Base-by-base conservation (phyloP, 176 grass and related monocot species). In the Triticum monococcum region DNA sequence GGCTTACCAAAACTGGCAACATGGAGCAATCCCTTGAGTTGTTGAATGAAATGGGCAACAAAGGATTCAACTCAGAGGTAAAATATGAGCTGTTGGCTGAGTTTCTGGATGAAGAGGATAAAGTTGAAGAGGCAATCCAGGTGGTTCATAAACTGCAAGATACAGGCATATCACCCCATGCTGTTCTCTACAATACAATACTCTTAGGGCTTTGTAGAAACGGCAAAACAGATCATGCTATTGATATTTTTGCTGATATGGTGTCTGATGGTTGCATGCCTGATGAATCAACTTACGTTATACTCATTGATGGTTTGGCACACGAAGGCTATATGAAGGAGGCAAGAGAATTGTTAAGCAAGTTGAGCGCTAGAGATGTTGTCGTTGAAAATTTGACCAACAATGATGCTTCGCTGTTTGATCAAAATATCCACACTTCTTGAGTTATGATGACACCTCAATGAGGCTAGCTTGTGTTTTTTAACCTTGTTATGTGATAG, bases 201-300 rank as follows among this genome's bases (percentile, higher is more conserved):
- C 85, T 95, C 4, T 71, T 82, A 45, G 89, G 67, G 20, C 91
- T 95, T 63, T 95, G 91, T 54, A 91, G 88, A 91, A 72, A 74
- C 59, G 87, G 89, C 65, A 90, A 87, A 88, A 89, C 81, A 64
- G 86, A 89, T 37, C 46, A 81, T 66, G 93, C 89, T 46, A 93
- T 95, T 35, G 89, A 95, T 81, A 80, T 92, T 25, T 85, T 95
- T 69, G 72, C 52, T 80, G 64, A 83, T 80, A 95, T 95, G 93
- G 81, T 95, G 23, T 95, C 84, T 10, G 75, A 68, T 84, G 91
- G 93, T 25, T 91, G 84, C 63, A 89, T 93, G 91, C 93, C 93
- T 66, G 72, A 90, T 72, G 91, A 95, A 70, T 83, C 79, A 28
- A 89, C 91, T 28, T 95, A 95, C 62, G 72, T 60, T 59, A 83